phyloP scores from a whole-genome alignment of 805 yeast genomes.

The Alloascoidea hylecoeti region DNA sequence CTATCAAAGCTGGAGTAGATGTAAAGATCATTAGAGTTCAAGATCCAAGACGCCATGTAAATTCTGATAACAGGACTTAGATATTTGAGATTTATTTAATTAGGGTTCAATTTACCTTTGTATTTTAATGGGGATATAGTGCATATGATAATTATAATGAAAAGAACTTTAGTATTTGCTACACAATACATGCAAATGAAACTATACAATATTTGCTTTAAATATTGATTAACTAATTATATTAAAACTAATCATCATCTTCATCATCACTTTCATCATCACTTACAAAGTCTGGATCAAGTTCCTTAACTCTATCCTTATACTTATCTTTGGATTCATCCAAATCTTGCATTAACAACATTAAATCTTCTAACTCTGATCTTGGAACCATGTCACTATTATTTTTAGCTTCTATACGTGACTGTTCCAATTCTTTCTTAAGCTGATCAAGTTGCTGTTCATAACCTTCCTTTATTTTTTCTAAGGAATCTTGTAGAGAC shows the following conservation, averaged over 20 bases:
- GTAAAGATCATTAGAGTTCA: conserved; percentile 18
- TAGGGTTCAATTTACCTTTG: no score
- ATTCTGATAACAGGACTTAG: conserved; percentile 3
- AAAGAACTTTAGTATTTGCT: no score
- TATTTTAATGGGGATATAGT: no score
- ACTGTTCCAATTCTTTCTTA: conserved; percentile 1
- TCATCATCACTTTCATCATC: conserved; percentile 62
- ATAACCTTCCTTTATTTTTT: neutral
- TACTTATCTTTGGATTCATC: conserved; percentile 54
- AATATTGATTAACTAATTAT: no score
- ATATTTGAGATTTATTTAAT: no score
- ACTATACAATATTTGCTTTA: no score
- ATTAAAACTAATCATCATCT: no score
- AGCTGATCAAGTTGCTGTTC: neutral
- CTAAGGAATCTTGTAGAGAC: no score
- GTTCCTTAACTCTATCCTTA: conserved; percentile 30
- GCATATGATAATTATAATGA: no score
- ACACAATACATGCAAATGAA: no score
- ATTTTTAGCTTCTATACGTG: conserved; percentile 6
- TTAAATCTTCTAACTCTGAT: conserved; percentile 55
- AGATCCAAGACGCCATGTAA: conserved; percentile 15
- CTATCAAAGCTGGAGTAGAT: conserved; percentile 43
- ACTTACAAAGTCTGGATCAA: conserved; percentile 52
- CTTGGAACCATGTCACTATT: conserved; percentile 24
- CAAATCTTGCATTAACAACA: conserved; percentile 63